A percentile compares a stretch with the other conserved stretches of the same genome.
Evolutionary conservation across 2,329 filamentous ascomycete species (phyloP).

Genomic region (Gnomoniopsis smithogilvyi): DNA sequence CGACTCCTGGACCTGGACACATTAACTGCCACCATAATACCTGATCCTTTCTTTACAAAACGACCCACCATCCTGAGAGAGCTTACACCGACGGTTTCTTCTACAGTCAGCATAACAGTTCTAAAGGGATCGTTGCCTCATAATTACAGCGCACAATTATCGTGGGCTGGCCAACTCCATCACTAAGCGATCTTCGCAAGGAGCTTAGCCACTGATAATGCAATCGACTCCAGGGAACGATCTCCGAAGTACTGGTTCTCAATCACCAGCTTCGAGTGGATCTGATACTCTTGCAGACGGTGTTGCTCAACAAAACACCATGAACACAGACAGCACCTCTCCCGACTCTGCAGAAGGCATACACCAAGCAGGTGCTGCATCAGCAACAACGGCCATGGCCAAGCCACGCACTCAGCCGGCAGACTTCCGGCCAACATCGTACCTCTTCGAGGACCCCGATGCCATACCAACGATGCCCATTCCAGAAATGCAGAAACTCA

Average conservation of each 20-base stretch:
- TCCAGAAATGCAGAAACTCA: conserved; percentile 13
- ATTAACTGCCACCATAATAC: not conserved
- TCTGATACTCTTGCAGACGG: not conserved
- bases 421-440: conserved; percentile 2
- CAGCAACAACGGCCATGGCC: not conserved
- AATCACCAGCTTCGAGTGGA: not conserved
- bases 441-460: conserved; percentile 11
- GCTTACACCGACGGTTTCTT: no score
- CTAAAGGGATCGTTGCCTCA: not conserved
- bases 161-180: not conserved
- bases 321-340: not conserved
- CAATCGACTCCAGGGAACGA: not conserved
- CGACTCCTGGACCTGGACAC: not conserved
- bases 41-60: not conserved
- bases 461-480: not conserved
- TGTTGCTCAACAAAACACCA: not conserved
- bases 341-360: no score
- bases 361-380: no score
- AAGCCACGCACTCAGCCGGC: not conserved
- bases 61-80: not conserved
- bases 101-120: not conserved
- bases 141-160: not conserved
- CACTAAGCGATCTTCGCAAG: not conserved
- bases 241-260: not conserved
- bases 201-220: not conserved